These are phyloP conservation scores for Phlyctochytrium bullatum DNA, from an alignment of 192 early-diverging fungal genomes.

Conservation along the genomic window DNA sequence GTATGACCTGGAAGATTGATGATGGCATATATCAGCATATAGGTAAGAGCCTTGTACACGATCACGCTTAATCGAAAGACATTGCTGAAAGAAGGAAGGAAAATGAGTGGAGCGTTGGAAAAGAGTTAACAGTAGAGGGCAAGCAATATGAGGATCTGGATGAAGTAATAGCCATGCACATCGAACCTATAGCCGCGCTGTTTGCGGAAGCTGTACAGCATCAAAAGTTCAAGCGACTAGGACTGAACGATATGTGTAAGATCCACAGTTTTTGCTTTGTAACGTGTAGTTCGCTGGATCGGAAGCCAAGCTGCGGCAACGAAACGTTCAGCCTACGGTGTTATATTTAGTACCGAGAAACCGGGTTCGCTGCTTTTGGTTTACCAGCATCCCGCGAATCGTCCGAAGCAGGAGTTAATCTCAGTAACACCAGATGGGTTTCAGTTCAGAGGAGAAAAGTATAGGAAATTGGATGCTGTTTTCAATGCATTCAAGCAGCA, in stretches of 20 bases:
- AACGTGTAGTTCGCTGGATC: conserved; percentile 36
- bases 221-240: conserved; percentile 74
- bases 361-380: conserved; percentile 75
- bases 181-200: conserved; percentile 76
- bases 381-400: conserved; percentile 69
- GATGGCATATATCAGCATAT: conserved; percentile 87
- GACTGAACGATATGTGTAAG: conserved; percentile 57
- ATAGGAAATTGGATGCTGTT: conserved; percentile 67
- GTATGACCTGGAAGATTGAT: conserved; percentile 90
- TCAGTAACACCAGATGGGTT: conserved; percentile 77
- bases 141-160: conserved; percentile 82
- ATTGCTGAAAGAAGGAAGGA: conserved; percentile 69
- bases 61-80: conserved; percentile 40
- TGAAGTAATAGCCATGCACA: conserved; percentile 83
- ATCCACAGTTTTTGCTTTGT: conserved; percentile 43
- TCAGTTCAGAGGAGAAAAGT: conserved; percentile 65
- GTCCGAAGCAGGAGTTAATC: conserved; percentile 67
- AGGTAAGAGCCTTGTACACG: conserved; percentile 37
- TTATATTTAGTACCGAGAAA: conserved; percentile 62
- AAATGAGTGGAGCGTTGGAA: conserved; percentile 69
- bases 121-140: conserved; percentile 65
- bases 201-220: conserved; percentile 68
- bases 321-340: conserved; percentile 77
- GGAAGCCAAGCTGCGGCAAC: conserved; percentile 50
- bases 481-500: conserved; percentile 72